These are phyloP conservation scores for Huntiella omanensis DNA, from an alignment of 2,329 filamentous ascomycete genomes.

Conservation along the genomic window DNA sequence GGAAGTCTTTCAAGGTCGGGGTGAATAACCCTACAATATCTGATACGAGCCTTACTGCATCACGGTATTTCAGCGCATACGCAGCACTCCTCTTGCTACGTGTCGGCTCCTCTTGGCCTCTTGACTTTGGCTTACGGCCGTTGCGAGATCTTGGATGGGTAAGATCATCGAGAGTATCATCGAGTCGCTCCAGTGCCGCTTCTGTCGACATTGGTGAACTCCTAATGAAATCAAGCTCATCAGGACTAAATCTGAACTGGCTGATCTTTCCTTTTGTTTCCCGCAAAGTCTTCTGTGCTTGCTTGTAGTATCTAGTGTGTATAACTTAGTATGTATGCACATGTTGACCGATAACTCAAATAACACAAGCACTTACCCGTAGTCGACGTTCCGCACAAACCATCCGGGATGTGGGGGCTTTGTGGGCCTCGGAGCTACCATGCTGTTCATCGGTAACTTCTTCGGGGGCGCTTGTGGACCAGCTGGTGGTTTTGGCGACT, in stretches of 20 bases:
- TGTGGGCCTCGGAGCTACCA: neutral
- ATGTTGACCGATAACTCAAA: neutral
- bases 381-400: conserved; percentile 4
- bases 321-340: neutral
- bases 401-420: conserved; percentile 1
- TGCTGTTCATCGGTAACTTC: too few relatives aligned
- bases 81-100: neutral
- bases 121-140: neutral
- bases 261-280: conserved; percentile 7
- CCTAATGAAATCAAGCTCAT: conserved; percentile 2
- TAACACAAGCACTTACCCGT: conserved; percentile 3
- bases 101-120: neutral
- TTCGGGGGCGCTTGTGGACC: too few relatives aligned
- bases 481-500: too few relatives aligned
- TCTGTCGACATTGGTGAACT: neutral
- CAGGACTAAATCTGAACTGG: conserved; percentile 1
- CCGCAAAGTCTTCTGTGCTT: conserved; percentile 4
- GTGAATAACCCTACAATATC: neutral
- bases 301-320: conserved; percentile 6
- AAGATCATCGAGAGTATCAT: conserved; percentile 1
- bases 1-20: conserved; percentile 3
- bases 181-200: neutral
- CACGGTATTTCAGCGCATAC: neutral
- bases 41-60: neutral
- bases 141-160: conserved; percentile 1